phyloP scores from a whole-genome alignment of 2,329 filamentous ascomycete species.

The Decorospora gaudefroyi region DNA sequence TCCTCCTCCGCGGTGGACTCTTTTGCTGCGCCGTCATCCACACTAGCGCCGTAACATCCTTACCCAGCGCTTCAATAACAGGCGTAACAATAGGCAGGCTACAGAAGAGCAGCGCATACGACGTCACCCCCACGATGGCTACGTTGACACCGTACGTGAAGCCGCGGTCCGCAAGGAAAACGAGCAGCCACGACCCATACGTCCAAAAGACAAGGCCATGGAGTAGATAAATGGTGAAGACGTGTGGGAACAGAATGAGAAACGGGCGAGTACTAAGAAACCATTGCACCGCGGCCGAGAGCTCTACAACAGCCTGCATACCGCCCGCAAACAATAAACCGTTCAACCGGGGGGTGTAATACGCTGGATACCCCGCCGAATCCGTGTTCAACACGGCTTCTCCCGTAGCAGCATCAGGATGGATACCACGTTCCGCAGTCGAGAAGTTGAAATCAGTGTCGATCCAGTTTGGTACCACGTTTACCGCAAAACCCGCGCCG shows the following conservation, averaged over 20 bases:
- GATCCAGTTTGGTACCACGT: conserved; percentile 46
- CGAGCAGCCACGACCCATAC: conserved; percentile 47
- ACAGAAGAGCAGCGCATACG: conserved; percentile 42
- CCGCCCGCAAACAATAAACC: conserved; percentile 50
- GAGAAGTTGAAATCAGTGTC: conserved; percentile 45
- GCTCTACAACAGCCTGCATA: conserved; percentile 46
- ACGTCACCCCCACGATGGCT: conserved; percentile 44
- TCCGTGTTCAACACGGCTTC: conserved; percentile 44
- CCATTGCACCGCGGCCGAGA: conserved; percentile 48
- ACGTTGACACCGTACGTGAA: conserved; percentile 45
- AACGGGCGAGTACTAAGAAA: conserved; percentile 49
- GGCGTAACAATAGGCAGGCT: conserved; percentile 47
- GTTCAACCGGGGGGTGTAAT: conserved; percentile 53
- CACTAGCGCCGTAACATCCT: conserved; percentile 46
- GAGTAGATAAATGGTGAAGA: conserved; percentile 57
- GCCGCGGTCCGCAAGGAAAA: conserved; percentile 38
- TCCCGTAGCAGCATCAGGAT: conserved; percentile 50
- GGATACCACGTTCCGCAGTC: conserved; percentile 50
- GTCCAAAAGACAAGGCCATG: conserved; percentile 56
- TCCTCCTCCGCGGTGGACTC: conserved; percentile 39
- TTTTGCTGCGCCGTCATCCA: conserved; percentile 47
- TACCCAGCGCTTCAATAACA: conserved; percentile 47
- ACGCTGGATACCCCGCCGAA: conserved; percentile 49
- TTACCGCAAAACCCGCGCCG: conserved; percentile 42
- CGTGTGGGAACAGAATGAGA: conserved; percentile 54